A percentile compares a stretch with the other conserved stretches of the same genome.
These are phyloP conservation scores for Triticum urartu DNA, from an alignment of 176 grass and related monocot species.

Conservation along the genomic window DNA sequence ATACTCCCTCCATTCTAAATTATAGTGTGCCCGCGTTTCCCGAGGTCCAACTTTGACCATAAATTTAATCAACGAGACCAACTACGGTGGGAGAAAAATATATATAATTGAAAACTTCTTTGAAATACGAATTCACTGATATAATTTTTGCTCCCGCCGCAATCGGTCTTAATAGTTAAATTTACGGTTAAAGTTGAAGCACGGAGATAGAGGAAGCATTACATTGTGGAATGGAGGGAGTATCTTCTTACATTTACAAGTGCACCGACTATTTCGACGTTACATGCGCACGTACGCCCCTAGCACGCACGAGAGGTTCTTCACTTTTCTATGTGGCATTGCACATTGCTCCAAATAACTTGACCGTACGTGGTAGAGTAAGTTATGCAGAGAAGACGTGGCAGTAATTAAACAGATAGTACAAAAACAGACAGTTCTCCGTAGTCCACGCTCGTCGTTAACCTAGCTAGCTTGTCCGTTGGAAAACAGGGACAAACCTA, in stretches of 20 bases:
- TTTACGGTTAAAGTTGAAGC: too few species aligned
- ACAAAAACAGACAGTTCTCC: neutral
- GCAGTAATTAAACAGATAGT: neutral
- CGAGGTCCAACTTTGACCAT: too few species aligned
- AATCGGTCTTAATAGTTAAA: too few species aligned
- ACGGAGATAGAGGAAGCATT: too few species aligned
- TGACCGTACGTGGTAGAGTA: neutral
- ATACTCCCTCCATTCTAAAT: too few species aligned
- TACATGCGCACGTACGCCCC: neutral
- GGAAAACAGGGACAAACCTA: neutral
- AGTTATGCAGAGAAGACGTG: neutral
- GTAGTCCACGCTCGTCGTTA: conserved; percentile 15
- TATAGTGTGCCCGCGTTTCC: too few species aligned
- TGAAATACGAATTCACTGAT: too few species aligned
- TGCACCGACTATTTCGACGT: neutral
- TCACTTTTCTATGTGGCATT: neutral
- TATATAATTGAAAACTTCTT: too few species aligned
- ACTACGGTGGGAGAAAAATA: too few species aligned
- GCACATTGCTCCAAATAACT: neutral
- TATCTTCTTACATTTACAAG: neutral
- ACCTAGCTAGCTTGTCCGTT: conserved; percentile 29
- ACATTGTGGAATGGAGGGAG: too few species aligned
- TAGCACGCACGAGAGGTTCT: conserved; percentile 10
- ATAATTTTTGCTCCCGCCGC: too few species aligned
- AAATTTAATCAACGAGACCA: too few species aligned